Conservation (phyloP, 345 rosid species). For the Boechera stricta region DNA sequence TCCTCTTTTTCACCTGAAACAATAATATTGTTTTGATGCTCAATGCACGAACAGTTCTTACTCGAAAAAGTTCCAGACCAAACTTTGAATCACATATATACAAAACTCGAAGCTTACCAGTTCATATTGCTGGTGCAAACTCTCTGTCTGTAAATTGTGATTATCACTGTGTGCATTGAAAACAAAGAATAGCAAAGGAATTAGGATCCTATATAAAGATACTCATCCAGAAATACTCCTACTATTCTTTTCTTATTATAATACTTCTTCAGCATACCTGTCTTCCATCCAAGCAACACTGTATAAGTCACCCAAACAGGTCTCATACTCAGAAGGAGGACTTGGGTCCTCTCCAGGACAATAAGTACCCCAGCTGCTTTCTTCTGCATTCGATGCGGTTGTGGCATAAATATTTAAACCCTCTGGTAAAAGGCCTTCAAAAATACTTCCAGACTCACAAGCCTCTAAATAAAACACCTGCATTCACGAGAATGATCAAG, state of each 20-base stretch:
- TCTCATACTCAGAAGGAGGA: conserved; percentile 88
- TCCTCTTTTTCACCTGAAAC: conserved; percentile 80
- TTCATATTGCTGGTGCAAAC: conserved; percentile 80
- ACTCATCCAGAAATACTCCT: background rate
- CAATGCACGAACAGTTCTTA: background rate
- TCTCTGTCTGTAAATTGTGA: conserved; percentile 75
- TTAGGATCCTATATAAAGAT: background rate
- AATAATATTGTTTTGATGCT: background rate
- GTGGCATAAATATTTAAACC: conserved; percentile 94
- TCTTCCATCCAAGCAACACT: conserved; percentile 99
- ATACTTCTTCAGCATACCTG: conserved; percentile 56
- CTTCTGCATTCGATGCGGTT: conserved; percentile 90
- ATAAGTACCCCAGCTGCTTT: conserved; percentile 98
- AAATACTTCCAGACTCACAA: conserved; percentile 98
- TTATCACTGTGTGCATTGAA: conserved; percentile 65
- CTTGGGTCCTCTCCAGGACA: conserved; percentile 93
- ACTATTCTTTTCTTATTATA: background rate
- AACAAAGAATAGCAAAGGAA: conserved; percentile 1
- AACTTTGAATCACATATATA: background rate
- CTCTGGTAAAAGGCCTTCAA: conserved; percentile 94
- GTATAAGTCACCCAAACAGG: conserved; percentile 97
- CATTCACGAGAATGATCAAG: conserved; percentile 9
- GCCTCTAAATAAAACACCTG: conserved; percentile 99
- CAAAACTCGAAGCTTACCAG: conserved; percentile 52
- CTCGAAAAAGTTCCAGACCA: background rate